phyloP scores from a whole-genome alignment of 306 rosid species.

The Dryas alaskensis region DNA sequence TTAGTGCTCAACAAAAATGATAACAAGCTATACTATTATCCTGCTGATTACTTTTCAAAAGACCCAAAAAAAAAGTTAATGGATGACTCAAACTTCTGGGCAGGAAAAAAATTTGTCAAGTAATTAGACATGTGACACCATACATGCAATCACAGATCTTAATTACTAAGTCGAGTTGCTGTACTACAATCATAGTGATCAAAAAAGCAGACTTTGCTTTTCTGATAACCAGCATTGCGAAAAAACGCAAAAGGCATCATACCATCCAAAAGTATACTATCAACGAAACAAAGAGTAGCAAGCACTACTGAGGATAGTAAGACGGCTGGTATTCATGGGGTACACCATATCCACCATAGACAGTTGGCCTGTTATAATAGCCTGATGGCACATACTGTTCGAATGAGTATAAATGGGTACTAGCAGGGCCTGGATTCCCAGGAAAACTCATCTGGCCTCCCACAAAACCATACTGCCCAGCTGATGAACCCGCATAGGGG shows the following conservation, averaged over 20 bases:
- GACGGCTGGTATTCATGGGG: conserved; percentile 47
- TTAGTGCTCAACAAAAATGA: neutral
- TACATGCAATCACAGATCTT: conserved; percentile 35
- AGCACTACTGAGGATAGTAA: conserved; percentile 54
- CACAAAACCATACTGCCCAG: conserved; percentile 48
- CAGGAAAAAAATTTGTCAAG: conserved; percentile 20
- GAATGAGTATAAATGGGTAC: conserved; percentile 46
- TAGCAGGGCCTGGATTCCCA: conserved; percentile 42
- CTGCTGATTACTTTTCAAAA: neutral
- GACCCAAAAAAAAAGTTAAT: neutral
- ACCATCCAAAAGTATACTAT: conserved; percentile 36
- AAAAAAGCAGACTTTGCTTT: conserved; percentile 35
- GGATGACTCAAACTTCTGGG: conserved; percentile 1
- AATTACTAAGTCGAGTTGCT: conserved; percentile 31
- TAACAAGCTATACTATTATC: conserved; percentile 1
- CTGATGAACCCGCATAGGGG: conserved; percentile 47
- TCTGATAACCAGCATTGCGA: conserved; percentile 20
- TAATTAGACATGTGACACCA: conserved; percentile 33
- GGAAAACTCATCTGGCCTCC: conserved; percentile 48
- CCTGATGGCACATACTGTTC: conserved; percentile 42
- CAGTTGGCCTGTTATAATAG: conserved; percentile 42
- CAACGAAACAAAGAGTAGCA: conserved; percentile 17
- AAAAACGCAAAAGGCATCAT: conserved; percentile 25
- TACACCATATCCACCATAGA: conserved; percentile 51
- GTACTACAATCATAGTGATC: conserved; percentile 31